Conservation (phyloP, 345 rosid species). For the sweet orange (Citrus sinensis) region DNA sequence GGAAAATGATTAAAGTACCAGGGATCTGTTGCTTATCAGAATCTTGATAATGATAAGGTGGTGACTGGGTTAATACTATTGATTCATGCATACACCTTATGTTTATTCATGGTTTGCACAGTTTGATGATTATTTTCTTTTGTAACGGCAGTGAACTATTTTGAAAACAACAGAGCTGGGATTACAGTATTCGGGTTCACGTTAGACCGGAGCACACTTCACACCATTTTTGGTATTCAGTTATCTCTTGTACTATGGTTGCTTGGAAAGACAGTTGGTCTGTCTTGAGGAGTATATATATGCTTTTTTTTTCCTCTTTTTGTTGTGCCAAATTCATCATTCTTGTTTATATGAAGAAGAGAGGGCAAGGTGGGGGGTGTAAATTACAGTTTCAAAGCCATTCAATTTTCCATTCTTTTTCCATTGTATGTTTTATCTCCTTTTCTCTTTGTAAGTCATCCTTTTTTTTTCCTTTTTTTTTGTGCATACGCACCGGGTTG, state of each 20-base stretch:
- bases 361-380: neutral
- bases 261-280: constrained; percentile 82
- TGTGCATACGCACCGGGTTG: neutral
- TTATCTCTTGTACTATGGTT: constrained; percentile 88
- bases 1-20: neutral
- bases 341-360: neutral
- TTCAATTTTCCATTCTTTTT: neutral
- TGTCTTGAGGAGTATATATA: constrained; percentile 34
- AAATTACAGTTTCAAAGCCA: neutral
- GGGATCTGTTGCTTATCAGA: neutral
- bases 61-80: neutral
- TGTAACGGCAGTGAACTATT: constrained; percentile 65
- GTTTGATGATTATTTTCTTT: constrained; percentile 7
- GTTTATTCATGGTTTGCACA: neutral
- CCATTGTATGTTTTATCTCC: neutral
- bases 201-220: constrained; percentile 74
- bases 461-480: neutral
- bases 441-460: neutral
- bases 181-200: constrained; percentile 82
- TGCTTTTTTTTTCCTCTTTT: neutral
- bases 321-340: neutral
- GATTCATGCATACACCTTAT: neutral
- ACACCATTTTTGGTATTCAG: constrained; percentile 79
- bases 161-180: constrained; percentile 90
- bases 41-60: neutral